Percentiles rank a stretch among this genome's conserved stretches.
These are phyloP conservation scores for Cucurbita moschata DNA, from an alignment of 306 rosid genomes.

Conservation along the genomic window DNA sequence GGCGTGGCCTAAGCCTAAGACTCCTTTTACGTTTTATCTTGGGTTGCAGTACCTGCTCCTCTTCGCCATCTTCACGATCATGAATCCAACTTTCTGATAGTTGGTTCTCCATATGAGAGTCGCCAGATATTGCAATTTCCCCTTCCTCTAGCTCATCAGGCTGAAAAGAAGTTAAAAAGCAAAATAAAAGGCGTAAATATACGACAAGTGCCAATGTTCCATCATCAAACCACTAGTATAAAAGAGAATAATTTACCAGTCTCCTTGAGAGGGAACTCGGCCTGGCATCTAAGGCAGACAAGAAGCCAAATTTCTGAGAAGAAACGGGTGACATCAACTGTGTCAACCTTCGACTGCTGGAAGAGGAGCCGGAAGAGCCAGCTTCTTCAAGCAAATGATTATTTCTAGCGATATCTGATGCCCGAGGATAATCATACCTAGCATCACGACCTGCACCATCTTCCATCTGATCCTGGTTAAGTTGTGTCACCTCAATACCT, in stretches of 20 bases:
- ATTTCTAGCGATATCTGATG: constrained; percentile 37
- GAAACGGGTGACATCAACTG: constrained; percentile 49
- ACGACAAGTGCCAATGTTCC: constrained; percentile 15
- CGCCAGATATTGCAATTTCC: constrained; percentile 87
- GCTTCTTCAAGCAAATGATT: constrained; percentile 50
- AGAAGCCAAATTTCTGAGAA: constrained; percentile 84
- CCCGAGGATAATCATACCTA: constrained; percentile 41
- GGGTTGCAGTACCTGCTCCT: constrained; percentile 89
- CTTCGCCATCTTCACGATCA: constrained; percentile 91
- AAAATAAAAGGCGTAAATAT: not conserved
- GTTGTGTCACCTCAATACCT: constrained; percentile 44
- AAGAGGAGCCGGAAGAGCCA: constrained; percentile 69
- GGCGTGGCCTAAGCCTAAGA: constrained; percentile 77
- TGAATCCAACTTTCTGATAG: constrained; percentile 89
- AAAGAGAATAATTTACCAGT: constrained; percentile 40
- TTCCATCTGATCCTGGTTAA: constrained; percentile 45
- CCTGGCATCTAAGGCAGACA: constrained; percentile 74
- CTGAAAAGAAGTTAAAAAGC: constrained; percentile 32
- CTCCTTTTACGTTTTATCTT: constrained; percentile 86
- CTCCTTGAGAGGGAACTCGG: constrained; percentile 61
- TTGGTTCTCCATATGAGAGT: constrained; percentile 80
- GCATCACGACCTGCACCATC: constrained; percentile 41
- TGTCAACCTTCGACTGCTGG: constrained; percentile 46
- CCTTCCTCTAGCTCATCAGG: constrained; percentile 88
- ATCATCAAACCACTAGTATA: constrained; percentile 13